Conservation (phyloP, 2,329 filamentous ascomycete genomes). For the Claviceps maximensis region DNA sequence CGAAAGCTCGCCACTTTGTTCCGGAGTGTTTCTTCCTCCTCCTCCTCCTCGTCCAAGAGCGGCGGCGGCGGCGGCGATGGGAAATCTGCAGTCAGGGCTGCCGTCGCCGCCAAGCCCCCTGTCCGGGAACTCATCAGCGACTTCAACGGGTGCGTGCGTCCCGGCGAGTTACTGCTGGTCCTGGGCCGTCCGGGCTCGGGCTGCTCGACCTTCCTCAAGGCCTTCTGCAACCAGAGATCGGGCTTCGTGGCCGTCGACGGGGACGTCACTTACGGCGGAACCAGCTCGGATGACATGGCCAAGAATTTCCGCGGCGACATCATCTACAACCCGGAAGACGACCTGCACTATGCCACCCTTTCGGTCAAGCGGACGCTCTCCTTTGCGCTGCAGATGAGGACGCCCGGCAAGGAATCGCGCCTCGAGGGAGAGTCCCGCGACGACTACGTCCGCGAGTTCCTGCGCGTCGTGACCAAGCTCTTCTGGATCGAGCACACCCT, state of each 20-base stretch:
- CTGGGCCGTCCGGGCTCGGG: constrained; percentile 54
- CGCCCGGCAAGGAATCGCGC: constrained; percentile 36
- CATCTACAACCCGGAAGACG: constrained; percentile 55
- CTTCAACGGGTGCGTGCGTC: constrained; percentile 54
- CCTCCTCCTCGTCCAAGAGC: too few species aligned
- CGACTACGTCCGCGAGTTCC: constrained; percentile 39
- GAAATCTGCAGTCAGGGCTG: constrained; percentile 31
- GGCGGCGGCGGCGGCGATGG: too few species aligned
- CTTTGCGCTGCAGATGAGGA: constrained; percentile 53
- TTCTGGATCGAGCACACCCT: constrained; percentile 60
- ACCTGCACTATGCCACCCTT: constrained; percentile 56
- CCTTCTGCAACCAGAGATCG: constrained; percentile 56
- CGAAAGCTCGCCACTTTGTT: constrained; percentile 32
- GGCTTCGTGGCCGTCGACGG: constrained; percentile 52
- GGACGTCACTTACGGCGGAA: constrained; percentile 48
- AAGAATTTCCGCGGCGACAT: constrained; percentile 46
- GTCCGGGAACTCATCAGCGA: constrained; percentile 52
- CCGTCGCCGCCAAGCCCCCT: constrained; percentile 36
- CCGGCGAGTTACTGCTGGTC: constrained; percentile 57
- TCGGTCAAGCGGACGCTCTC: constrained; percentile 52
- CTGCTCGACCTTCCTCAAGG: constrained; percentile 59
- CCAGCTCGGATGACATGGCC: constrained; percentile 30
- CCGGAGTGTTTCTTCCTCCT: constrained; percentile 17
- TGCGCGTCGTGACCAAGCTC: constrained; percentile 52
- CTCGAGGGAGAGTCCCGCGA: constrained; percentile 45